phyloP scores from a whole-genome alignment of 257 asterid genomes.

The Echites panduratus region DNA sequence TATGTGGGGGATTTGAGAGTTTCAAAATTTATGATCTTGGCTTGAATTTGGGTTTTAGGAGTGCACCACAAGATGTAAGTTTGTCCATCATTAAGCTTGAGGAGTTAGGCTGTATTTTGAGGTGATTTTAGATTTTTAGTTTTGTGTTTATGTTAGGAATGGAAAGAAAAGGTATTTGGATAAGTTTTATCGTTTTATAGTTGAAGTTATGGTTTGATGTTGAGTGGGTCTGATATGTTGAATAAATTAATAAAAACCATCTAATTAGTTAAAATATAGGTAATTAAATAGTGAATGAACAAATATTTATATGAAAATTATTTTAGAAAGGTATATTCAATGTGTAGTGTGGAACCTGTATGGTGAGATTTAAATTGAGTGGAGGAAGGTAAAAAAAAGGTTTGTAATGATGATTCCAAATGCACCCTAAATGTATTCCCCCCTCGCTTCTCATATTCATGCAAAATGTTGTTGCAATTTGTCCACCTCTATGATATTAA shows the following conservation, averaged over 20 bases:
- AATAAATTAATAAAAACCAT: too few species aligned
- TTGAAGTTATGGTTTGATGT: not conserved
- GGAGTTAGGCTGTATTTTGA: not conserved
- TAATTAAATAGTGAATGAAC: not conserved
- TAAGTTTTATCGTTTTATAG: not conserved
- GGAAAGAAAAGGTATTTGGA: not conserved
- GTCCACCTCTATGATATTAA: not conserved
- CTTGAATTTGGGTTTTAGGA: not conserved
- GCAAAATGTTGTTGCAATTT: not conserved
- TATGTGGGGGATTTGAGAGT: not conserved
- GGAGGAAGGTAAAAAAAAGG: not conserved
- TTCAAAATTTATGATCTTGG: not conserved
- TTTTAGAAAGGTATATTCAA: not conserved
- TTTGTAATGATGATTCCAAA: not conserved
- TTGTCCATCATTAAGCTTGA: not conserved
- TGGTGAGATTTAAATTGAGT: not conserved
- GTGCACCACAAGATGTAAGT: not conserved
- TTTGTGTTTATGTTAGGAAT: not conserved
- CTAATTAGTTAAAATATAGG: not conserved
- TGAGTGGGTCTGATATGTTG: not conserved
- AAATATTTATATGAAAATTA: too few species aligned
- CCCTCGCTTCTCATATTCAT: too few species aligned
- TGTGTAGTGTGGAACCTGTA: not conserved
- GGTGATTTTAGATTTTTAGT: too few species aligned
- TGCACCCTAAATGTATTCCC: not conserved